These are phyloP conservation scores for Suillus ampliporus DNA, from an alignment of 768 basidiomycete species.

Conservation along the genomic window DNA sequence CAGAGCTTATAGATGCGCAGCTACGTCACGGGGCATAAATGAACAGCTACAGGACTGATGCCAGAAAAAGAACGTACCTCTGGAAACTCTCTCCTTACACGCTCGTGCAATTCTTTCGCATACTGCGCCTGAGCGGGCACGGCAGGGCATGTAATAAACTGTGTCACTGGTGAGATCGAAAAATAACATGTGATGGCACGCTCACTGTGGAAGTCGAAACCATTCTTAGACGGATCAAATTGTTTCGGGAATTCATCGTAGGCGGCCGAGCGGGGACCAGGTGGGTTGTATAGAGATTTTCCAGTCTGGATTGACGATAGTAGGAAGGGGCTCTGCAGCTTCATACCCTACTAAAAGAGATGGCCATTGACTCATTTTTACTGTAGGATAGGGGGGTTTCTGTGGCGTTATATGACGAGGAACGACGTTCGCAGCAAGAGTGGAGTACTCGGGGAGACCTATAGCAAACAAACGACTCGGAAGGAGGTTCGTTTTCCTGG, in stretches of 20 bases:
- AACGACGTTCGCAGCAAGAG: neutral
- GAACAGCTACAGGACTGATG: neutral
- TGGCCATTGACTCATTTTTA: conserved; percentile 15
- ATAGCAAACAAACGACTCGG: too few relatives aligned
- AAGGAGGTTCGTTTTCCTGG: too few relatives aligned
- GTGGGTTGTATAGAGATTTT: conserved; percentile 58
- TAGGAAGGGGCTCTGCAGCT: conserved; percentile 48
- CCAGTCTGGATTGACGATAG: conserved; percentile 55
- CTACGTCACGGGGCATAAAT: conserved; percentile 36
- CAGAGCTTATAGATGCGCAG: conserved; percentile 65
- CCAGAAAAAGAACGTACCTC: conserved; percentile 48
- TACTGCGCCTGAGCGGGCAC: conserved; percentile 49
- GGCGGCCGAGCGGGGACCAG: conserved; percentile 50
- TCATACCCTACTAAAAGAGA: conserved; percentile 48
- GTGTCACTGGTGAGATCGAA: neutral
- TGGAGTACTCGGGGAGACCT: too few relatives aligned
- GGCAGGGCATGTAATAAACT: conserved; percentile 66
- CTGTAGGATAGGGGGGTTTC: neutral
- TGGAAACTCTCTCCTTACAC: conserved; percentile 68
- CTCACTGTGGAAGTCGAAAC: conserved; percentile 78
- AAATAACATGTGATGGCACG: conserved; percentile 4
- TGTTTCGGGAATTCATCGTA: conserved; percentile 63
- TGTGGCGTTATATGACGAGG: too few relatives aligned
- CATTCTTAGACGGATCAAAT: conserved; percentile 57
- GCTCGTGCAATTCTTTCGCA: conserved; percentile 62